A percentile compares a stretch with the other conserved stretches of the same genome.
phyloP scores from a whole-genome alignment of 1,284 basidiomycete genomes.

The Abortiporus biennis region DNA sequence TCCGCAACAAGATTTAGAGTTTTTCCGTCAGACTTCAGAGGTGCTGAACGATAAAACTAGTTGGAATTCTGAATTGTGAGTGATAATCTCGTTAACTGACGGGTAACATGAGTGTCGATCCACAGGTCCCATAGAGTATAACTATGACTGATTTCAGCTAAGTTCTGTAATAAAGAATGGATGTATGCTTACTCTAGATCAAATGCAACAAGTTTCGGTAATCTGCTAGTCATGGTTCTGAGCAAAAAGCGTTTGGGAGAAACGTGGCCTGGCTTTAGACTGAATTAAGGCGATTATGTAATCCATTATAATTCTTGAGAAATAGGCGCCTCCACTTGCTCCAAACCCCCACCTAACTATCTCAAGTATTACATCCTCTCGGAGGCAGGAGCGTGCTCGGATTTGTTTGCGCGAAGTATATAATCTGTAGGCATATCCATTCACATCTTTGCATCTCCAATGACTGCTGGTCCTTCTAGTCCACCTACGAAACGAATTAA shows the following conservation, averaged over 20 bases:
- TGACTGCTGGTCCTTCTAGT: conserved; percentile 9
- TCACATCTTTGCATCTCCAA: too few relatives aligned
- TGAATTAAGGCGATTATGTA: too few relatives aligned
- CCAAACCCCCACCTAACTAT: too few relatives aligned
- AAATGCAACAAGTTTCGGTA: conserved; percentile 74
- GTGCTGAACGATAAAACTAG: conserved; percentile 34
- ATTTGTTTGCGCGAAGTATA: too few relatives aligned
- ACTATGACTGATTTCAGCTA: conserved; percentile 31
- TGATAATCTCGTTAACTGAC: conserved; percentile 21
- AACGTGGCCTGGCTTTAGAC: too few relatives aligned
- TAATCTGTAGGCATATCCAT: too few relatives aligned
- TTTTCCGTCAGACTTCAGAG: conserved; percentile 52
- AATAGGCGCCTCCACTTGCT: too few relatives aligned
- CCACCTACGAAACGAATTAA: conserved; percentile 18
- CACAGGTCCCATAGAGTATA: conserved; percentile 84
- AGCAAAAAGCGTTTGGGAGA: too few relatives aligned
- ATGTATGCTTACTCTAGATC: conserved; percentile 63
- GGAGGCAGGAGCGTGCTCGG: too few relatives aligned
- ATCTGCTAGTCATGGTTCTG: conserved; percentile 28
- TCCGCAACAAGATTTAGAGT: conserved; percentile 59
- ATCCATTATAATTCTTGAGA: too few relatives aligned
- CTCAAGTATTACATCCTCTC: too few relatives aligned
- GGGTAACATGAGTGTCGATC: conserved; percentile 69
- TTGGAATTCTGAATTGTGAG: too few relatives aligned
- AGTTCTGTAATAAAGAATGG: conserved; percentile 1